Conservation (phyloP, 2,329 filamentous ascomycete genomes). For the Stagonosporopsis tanaceti region DNA sequence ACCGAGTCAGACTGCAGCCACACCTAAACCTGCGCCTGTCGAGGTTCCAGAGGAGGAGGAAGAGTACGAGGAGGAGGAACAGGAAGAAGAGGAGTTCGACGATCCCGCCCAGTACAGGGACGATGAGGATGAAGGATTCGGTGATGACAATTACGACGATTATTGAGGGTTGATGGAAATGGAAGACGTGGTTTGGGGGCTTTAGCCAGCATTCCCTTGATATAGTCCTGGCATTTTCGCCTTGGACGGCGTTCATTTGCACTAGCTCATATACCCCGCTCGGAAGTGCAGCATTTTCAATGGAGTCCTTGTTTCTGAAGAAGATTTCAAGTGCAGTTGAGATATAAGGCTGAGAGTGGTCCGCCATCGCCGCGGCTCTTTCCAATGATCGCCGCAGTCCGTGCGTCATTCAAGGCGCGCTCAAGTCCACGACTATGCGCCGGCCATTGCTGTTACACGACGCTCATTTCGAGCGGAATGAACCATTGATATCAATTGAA, state of each 20-base stretch:
- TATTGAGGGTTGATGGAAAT: conserved; percentile 16
- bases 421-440: conserved; percentile 10
- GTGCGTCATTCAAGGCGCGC: conserved; percentile 13
- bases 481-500: conserved; percentile 14
- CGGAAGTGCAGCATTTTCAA: conserved; percentile 22
- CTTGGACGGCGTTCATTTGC: conserved; percentile 14
- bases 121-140: conserved; percentile 53
- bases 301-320: conserved; percentile 8
- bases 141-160: conserved; percentile 49
- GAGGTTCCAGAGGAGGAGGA: conserved; percentile 22
- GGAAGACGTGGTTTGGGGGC: neutral
- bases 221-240: conserved; percentile 3
- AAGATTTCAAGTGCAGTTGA: neutral
- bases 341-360: conserved; percentile 3
- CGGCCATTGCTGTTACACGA: conserved; percentile 12
- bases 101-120: conserved; percentile 52
- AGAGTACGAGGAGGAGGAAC: conserved; percentile 42
- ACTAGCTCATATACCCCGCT: conserved; percentile 24
- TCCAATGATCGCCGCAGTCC: conserved; percentile 15
- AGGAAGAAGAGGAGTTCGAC: conserved; percentile 50
- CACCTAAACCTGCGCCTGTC: conserved; percentile 16
- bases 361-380: conserved; percentile 11
- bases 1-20: conserved; percentile 15
- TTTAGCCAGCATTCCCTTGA: neutral
- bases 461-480: conserved; percentile 10